Percentiles rank a stretch among this genome's conserved stretches.
Evolutionary conservation across 176 grass and related monocot species (phyloP).

Genomic region (Zoysia pacifica): DNA sequence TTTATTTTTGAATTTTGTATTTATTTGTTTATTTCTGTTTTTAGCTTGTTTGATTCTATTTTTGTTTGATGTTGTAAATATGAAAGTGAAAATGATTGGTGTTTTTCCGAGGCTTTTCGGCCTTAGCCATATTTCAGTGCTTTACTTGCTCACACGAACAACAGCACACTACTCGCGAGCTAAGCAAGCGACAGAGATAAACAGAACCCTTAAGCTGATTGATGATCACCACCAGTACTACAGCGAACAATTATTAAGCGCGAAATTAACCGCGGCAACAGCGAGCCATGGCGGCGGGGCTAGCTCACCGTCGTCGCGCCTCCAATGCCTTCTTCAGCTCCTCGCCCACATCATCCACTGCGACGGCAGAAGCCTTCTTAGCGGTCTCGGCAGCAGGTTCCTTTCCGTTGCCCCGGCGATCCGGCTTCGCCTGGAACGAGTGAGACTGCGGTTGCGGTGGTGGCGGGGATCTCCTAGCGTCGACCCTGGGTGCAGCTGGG

Average conservation of each 20-base stretch:
- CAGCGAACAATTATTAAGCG: not conserved
- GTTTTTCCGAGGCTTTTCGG: too few species aligned
- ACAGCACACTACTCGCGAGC: not conserved
- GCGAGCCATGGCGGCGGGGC: not conserved
- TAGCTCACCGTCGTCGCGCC: conserved; percentile 38
- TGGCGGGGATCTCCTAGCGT: not conserved
- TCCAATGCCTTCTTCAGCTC: conserved; percentile 64
- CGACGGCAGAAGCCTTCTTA: not conserved
- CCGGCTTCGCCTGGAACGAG: conserved; percentile 17
- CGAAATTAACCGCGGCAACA: not conserved
- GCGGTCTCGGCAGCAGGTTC: not conserved
- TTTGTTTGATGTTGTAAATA: accelerated
- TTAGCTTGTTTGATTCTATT: too few species aligned
- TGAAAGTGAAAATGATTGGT: too few species aligned
- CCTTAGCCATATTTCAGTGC: not conserved
- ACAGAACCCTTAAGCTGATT: not conserved
- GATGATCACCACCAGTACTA: not conserved
- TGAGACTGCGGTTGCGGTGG: not conserved
- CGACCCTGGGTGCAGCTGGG: not conserved
- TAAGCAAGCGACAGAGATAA: not conserved
- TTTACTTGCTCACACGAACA: not conserved
- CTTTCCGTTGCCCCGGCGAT: conserved; percentile 13
- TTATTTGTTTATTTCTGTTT: too few species aligned
- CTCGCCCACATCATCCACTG: conserved; percentile 36
- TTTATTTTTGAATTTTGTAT: too few species aligned